Evolutionary conservation across 106 monocot species (phyloP), one percentile per base, ranked within the genome.

Genomic region (Triglochin maritima): DNA sequence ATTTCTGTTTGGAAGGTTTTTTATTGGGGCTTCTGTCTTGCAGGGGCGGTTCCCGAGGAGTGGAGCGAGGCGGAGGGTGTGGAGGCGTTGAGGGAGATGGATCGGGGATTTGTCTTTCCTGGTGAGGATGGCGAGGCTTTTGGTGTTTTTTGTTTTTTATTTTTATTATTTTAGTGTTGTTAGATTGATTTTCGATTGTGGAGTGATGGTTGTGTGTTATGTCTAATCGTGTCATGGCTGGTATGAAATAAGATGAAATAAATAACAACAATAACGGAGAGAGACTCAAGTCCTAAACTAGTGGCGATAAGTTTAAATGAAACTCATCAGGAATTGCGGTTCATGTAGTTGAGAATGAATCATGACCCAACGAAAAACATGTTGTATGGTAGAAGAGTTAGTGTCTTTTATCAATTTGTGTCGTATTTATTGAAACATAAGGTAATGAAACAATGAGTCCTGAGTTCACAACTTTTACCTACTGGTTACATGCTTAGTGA

Each of bases 101-200:
- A 95, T 80, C 87, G 95, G 13, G 81, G 85, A 47, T 95, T 90
- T 69, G 73, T 95, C 76, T 95, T 95, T 69, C 89, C 90, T 76
- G 95, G 95, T 58, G 16, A 58, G n/a, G 16, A 11, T 58, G 58
- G 49, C 13, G 70, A 53, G 5, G 29, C 41, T 7, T 56, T 62
- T 42, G 15, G 4, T 12, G n/a, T 55, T 53, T 7, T 56, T 62
- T 42, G 15, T 7, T 12, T 29, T 55, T 53, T 61, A 6, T 8
- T 47, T 46, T 46, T 59, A 4, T 47, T 4, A 3, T 41, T 47
- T 59, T 6, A 7, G n/a, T 5, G 29, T 42, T 59, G 5, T 9
- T 55, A 12, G 55, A 55, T 55, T 55, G 11, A 55, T 29, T 29
- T 29, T 29, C 29, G 29, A 29, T 29, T 29, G 29, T 55, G 14